Base-by-base conservation (phyloP, 345 rosid species). In the Balakata baccata region DNA sequence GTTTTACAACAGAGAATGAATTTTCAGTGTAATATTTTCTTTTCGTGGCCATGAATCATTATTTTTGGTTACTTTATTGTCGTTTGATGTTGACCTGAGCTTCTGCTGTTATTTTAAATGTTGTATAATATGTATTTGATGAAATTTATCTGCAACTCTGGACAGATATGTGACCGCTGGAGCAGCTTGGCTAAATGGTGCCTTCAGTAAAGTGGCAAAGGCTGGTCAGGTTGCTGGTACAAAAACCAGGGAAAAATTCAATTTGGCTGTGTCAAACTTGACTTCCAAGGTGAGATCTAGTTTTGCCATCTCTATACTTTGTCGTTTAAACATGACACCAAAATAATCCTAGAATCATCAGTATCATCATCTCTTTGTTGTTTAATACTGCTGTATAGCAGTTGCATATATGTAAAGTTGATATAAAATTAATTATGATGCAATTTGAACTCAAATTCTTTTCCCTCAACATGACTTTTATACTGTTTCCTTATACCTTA, bases 131-230 rank as follows among this genome's bases (percentile, higher is more conserved):
- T 46, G 58, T 29, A 75, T 47, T 29, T 58, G 43, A 60, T n/a
- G 43, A 45, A 61, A 63, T 50, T 20, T 57, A 7, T 41, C 64
- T 77, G 62, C 68, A 72, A 63, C 57, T 58, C 25, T 74, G 71
- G 66, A 64, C 81, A 92, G 98, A 77, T 90, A 94, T 25, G 92
- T 92, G 60, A 87, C 90, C 22, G 89, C 89, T 2, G 97, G 98
- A 78, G 68, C 97, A 75, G 87, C 97, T 61, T 94, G 98, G 98
- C 76, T 95, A 59, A 95, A 89, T 79, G 98, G 96, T 37, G 94
- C 99, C 25, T 89, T 95, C 74, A 82, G 84, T 80, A 95, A 86
- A 80, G 90, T 92, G n/a, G 93, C 97, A 41, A 92, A 85, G 86
- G 97, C 89, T 23, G 92, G 99, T 71, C 97, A 92, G 85, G 86